These are phyloP conservation scores for Panaeolus papilionaceus DNA, from an alignment of 768 basidiomycete genomes.

Conservation along the genomic window DNA sequence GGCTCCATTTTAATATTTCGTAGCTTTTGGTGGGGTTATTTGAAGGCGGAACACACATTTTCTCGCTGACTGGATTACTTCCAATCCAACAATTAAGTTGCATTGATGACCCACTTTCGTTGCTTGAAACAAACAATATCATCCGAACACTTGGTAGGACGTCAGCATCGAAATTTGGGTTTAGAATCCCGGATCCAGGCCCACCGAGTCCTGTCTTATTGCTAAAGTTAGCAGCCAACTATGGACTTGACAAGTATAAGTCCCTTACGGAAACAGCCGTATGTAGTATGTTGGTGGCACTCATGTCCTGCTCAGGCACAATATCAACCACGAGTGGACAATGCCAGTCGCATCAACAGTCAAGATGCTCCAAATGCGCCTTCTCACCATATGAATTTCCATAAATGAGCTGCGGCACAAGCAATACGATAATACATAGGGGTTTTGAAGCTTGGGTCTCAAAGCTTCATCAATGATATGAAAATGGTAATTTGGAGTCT, in stretches of 20 bases:
- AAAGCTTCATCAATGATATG: neutral
- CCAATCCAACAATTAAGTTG: too few species aligned
- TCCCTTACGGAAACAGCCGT: neutral
- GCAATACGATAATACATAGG: neutral
- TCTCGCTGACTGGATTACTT: too few species aligned
- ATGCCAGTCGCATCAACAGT: neutral
- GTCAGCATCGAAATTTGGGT: neutral
- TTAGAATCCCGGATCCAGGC: neutral
- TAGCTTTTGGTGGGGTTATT: too few species aligned
- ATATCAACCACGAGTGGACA: neutral
- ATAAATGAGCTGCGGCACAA: neutral
- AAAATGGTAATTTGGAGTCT: constrained; percentile 1
- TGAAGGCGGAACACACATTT: too few species aligned
- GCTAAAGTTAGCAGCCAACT: neutral
- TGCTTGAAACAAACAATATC: too few species aligned
- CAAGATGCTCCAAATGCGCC: neutral
- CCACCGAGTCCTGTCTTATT: neutral
- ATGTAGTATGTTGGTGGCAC: neutral
- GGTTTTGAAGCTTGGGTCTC: neutral
- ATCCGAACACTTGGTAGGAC: too few species aligned
- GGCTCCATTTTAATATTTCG: too few species aligned
- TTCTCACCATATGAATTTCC: neutral
- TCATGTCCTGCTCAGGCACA: neutral
- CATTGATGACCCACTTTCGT: too few species aligned
- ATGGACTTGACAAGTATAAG: neutral